Conservation (phyloP, 805 yeast species). For the Myxozyma neotropica region DNA sequence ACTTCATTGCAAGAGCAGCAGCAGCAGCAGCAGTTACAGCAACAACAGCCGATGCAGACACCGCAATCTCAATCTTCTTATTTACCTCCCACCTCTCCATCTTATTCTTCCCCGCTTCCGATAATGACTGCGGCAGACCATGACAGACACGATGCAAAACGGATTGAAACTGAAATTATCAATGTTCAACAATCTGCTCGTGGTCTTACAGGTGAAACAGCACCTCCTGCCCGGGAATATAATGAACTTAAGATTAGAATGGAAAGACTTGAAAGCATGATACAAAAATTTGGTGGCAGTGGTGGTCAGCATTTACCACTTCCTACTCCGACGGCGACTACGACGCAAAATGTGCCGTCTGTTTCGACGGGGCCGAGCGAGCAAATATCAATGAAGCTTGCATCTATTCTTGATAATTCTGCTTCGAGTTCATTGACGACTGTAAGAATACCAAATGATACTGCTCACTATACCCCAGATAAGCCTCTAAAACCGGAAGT, state of each 20-base stretch:
- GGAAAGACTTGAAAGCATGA: slow-evolving; percentile 21
- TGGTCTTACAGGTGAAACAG: background rate
- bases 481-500: slow-evolving; percentile 11
- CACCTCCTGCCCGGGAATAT: slow-evolving; percentile 9
- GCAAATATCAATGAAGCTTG: background rate
- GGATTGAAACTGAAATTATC: background rate
- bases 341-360: too few relatives aligned
- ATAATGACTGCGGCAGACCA: background rate
- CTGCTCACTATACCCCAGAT: background rate
- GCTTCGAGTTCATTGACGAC: too few relatives aligned
- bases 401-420: background rate
- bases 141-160: background rate
- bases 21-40: background rate
- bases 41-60: background rate
- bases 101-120: background rate
- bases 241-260: slow-evolving; percentile 25
- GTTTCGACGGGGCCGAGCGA: too few relatives aligned
- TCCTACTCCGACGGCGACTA: background rate
- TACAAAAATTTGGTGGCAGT: background rate
- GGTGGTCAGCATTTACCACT: background rate
- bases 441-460: background rate
- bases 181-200: background rate
- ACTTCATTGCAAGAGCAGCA: background rate
- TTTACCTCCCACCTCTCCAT: background rate
- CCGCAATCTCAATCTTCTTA: background rate